Evolutionary conservation across 2,329 filamentous ascomycete species (phyloP), one percentile per base, ranked within the genome.

Genomic region (Aspergillus niger): DNA sequence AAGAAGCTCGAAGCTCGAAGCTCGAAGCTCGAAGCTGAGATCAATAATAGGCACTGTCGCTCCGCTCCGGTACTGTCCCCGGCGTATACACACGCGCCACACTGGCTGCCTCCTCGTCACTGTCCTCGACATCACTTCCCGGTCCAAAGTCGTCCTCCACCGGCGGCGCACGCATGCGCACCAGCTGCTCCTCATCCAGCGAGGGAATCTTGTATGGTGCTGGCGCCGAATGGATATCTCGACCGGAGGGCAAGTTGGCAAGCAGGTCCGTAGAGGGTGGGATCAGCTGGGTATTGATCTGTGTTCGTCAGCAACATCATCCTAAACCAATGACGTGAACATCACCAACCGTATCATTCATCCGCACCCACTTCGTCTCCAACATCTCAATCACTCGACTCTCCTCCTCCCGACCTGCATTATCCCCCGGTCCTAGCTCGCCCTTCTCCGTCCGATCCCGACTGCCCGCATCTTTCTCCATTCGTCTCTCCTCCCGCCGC

Each of bases 321-420:
- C 1, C 4, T 38, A n/a, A 44, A 20, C 20, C 15, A 3, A 22
- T 39, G 15, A 30, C 7, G 52, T 4, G 28, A 10, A 15, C 22
- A 30, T 38, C 22, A 13, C 44, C 36, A 30, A 50, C 91, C 17
- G 91, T 96, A 75, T 97, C 92, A 72, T 99, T 99, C 77, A 92
- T 87, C 78, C 92, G 95, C 63, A 86, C 87, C 94, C 95, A 97
- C 74, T 97, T 97, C 39, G 82, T 84, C 68, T 96, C 86, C 36
- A 99, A 79, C 87, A 95, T 91, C 69, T 95, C 91, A 55, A 97
- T 82, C 2, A 98, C 89, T 58, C 92, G 84, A 2, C 84, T 87
- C 77, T 99, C 95, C 74, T 98, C 95, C 17, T 91, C 78, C 68
- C 86, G 89, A 1, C 95, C 94, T 0, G 89, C 94, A 76, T 97